Conservation (phyloP, 768 basidiomycete species). For the Leccinum sublutescens region DNA sequence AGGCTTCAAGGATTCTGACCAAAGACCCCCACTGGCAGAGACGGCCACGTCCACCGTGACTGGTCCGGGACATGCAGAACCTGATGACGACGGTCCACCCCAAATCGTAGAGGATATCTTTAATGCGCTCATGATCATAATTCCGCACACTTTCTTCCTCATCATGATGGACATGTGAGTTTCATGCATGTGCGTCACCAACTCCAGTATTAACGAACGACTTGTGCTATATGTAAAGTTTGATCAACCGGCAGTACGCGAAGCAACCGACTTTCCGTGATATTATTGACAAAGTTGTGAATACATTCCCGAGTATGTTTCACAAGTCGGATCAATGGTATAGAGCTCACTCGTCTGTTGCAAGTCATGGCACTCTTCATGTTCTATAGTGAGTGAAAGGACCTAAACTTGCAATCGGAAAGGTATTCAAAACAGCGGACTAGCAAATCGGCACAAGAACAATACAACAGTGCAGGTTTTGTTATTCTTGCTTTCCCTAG, state of each 20-base stretch:
- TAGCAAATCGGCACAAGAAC: constrained; percentile 63
- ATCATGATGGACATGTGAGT: constrained; percentile 85
- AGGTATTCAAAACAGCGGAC: constrained; percentile 5
- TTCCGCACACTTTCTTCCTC: constrained; percentile 73
- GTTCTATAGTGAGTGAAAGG: constrained; percentile 27
- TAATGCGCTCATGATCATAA: constrained; percentile 59
- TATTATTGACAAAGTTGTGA: constrained; percentile 55
- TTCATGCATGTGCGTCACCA: background rate
- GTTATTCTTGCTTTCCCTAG: constrained; percentile 57
- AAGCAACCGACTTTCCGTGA: constrained; percentile 49
- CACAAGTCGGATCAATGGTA: background rate
- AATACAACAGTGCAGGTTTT: constrained; percentile 50
- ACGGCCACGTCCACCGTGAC: background rate
- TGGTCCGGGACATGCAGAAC: constrained; percentile 16
- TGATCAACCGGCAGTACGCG: constrained; percentile 79
- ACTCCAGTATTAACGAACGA: background rate
- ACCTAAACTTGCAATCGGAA: background rate
- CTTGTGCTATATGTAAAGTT: constrained; percentile 39
- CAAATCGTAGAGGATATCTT: constrained; percentile 68
- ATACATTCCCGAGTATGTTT: constrained; percentile 71
- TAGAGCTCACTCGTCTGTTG: constrained; percentile 2
- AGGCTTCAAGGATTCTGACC: constrained; percentile 25
- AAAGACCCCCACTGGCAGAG: background rate
- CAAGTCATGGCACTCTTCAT: constrained; percentile 73
- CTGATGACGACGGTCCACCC: constrained; percentile 34